These are phyloP conservation scores for Aspergillus pseudotamarii DNA, from an alignment of 2,329 filamentous ascomycete genomes.

Conservation along the genomic window DNA sequence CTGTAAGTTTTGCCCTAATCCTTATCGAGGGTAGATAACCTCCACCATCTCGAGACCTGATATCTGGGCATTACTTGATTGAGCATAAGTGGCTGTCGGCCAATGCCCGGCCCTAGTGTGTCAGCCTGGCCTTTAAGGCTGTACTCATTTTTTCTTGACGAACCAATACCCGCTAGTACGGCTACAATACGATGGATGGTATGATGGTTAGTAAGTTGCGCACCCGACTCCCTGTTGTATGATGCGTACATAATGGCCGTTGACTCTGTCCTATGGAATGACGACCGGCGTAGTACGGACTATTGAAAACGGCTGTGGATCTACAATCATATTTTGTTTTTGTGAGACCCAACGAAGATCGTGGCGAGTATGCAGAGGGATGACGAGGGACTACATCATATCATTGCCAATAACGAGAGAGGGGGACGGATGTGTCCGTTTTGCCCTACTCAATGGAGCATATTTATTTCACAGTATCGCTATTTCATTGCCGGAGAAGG, in stretches of 20 bases:
- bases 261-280: neutral
- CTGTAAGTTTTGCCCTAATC: constrained; percentile 15
- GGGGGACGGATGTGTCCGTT: neutral
- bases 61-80: constrained; percentile 7
- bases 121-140: constrained; percentile 14
- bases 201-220: neutral
- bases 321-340: neutral
- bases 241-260: constrained; percentile 3
- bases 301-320: constrained; percentile 5
- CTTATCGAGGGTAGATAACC: constrained; percentile 6
- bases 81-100: constrained; percentile 12
- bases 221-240: neutral
- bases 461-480: too few species aligned
- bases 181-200: neutral
- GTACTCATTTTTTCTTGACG: neutral
- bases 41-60: constrained; percentile 15
- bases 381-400: constrained; percentile 1
- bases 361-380: constrained; percentile 2
- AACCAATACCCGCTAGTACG: neutral
- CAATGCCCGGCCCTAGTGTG: constrained; percentile 12
- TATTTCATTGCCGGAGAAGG: neutral
- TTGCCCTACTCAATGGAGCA: neutral
- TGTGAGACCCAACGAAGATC: constrained; percentile 1
- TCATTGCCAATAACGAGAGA: neutral
- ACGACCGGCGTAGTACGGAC: neutral